Evolutionary conservation across 176 grass and related monocot genomes (phyloP), one percentile per base, ranked within the genome.

Genomic region (Juncus inflexus): DNA sequence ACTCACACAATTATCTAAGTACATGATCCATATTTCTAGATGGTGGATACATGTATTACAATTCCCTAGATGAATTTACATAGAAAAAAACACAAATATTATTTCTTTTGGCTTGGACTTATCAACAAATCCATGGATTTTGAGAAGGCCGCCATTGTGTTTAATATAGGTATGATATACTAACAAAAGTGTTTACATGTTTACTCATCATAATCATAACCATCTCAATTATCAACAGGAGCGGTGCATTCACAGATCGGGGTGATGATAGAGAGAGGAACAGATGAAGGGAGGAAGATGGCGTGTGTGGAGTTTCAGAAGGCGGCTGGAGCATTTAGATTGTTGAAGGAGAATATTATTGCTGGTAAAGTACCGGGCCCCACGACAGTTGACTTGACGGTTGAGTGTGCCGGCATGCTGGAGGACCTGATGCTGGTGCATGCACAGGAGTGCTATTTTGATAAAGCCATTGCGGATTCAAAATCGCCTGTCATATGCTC

Each of bases 391-490:
- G 84, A 92, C 79, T 65, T 92, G 70, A 65, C 74, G 39, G 63
- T 60, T 2, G 71, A 84, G 81, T 57, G 81, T 12, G 10, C 70
- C 12, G 73, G 43, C 52, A 79, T 87, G 84, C 70, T 91, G 80
- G 84, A 87, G 68, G 62, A 56, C 51, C 69, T 91, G 40, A 91
- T 91, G 88, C 89, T 91, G 12, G 84, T 84, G 12, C 84, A 91
- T 70, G 84, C 84, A 53, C 84, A 91, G 74, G 84, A 87, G 62
- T 91, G 89, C 70, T 91, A 79, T 69, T 87, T 91, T 51, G 80
- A 91, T 80, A 81, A 81, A 28, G 88, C 84, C 15, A 35, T 91
- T 9, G 70, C 73, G 3, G 80, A 67, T 0, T 77, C 65, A 2
- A 87, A 69, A n/a, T 80, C 88, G 3, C 57, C 70, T 2, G 43